Percentiles rank a stretch among this genome's conserved stretches.
These are phyloP conservation scores for Trichophyton verrucosum DNA, from an alignment of 2,329 filamentous ascomycete species.

Conservation along the genomic window DNA sequence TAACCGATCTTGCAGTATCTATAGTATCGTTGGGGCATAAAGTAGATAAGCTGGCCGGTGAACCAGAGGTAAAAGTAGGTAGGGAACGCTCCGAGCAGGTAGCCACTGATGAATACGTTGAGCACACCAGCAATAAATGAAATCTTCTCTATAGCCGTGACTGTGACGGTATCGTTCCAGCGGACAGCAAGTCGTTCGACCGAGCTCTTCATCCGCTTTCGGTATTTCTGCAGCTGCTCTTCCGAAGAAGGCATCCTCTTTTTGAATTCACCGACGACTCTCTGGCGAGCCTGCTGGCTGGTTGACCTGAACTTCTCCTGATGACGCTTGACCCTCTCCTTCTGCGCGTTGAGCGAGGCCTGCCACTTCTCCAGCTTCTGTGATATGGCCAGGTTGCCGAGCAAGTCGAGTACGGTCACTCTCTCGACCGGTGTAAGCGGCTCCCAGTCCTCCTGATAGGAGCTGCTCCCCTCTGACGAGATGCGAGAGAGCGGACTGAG, in stretches of 20 bases:
- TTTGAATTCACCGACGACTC: conserved; percentile 86
- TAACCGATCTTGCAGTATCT: conserved; percentile 85
- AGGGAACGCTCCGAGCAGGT: conserved; percentile 75
- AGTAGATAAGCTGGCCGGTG: conserved; percentile 73
- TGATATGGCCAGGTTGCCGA: conserved; percentile 83
- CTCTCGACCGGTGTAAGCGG: conserved; percentile 77
- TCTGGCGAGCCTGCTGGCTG: conserved; percentile 67
- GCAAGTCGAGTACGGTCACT: conserved; percentile 78
- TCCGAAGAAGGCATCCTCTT: conserved; percentile 74
- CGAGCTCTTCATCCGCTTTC: conserved; percentile 69
- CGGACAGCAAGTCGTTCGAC: conserved; percentile 75
- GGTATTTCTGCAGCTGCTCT: conserved; percentile 84
- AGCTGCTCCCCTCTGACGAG: conserved; percentile 55
- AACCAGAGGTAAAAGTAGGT: conserved; percentile 91
- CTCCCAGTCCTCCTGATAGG: conserved; percentile 83
- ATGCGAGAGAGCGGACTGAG: conserved; percentile 50
- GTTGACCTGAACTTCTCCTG: conserved; percentile 66
- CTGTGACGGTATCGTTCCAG: conserved; percentile 82
- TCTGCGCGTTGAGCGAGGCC: conserved; percentile 67
- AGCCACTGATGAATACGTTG: conserved; percentile 95
- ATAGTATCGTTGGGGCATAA: conserved; percentile 92
- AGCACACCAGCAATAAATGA: conserved; percentile 93
- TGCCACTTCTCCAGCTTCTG: conserved; percentile 87
- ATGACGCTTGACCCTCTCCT: conserved; percentile 70
- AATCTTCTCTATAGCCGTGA: conserved; percentile 83